Percentiles rank a stretch among this genome's conserved stretches.
Conservation (phyloP, 805 yeast species). For the Saturnispora galanensis region DNA sequence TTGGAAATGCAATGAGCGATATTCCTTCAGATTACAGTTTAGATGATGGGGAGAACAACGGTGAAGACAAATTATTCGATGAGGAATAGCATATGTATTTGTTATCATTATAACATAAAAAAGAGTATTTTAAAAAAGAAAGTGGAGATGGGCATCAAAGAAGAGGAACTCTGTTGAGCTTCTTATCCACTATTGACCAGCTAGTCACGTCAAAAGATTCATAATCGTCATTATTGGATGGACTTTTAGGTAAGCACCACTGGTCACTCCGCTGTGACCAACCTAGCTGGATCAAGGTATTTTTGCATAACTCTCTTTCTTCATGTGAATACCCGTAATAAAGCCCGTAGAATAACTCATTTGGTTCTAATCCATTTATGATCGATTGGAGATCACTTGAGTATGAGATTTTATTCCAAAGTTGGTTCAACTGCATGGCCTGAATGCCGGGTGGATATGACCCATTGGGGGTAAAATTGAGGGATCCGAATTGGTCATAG, state of each 20-base stretch:
- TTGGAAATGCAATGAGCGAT: slow-evolving; percentile 18
- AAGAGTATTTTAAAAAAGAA: neutral
- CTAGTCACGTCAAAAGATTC: slow-evolving; percentile 34
- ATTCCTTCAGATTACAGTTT: slow-evolving; percentile 15
- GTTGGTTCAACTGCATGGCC: slow-evolving; percentile 24
- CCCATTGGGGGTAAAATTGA: slow-evolving; percentile 18
- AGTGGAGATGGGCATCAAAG: neutral
- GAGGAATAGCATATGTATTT: slow-evolving; percentile 12
- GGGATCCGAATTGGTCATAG: slow-evolving; percentile 10
- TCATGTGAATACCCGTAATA: slow-evolving; percentile 34
- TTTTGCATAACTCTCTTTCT: slow-evolving; percentile 30
- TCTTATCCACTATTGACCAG: slow-evolving; percentile 35
- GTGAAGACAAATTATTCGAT: slow-evolving; percentile 19
- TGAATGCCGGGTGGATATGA: slow-evolving; percentile 26
- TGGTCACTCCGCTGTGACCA: slow-evolving; percentile 26
- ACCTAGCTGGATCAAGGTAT: slow-evolving; percentile 26
- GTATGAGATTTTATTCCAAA: slow-evolving; percentile 24
- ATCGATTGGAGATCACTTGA: slow-evolving; percentile 18
- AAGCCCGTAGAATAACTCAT: slow-evolving; percentile 34
- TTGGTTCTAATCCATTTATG: slow-evolving; percentile 24
- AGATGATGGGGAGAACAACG: slow-evolving; percentile 16
- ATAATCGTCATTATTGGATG: slow-evolving; percentile 32
- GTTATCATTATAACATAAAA: neutral
- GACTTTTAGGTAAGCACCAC: slow-evolving; percentile 33
- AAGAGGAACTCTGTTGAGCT: neutral